These are phyloP conservation scores for Alectoria sarmentosa DNA, from an alignment of 495 filamentous ascomycete species.

Conservation along the genomic window DNA sequence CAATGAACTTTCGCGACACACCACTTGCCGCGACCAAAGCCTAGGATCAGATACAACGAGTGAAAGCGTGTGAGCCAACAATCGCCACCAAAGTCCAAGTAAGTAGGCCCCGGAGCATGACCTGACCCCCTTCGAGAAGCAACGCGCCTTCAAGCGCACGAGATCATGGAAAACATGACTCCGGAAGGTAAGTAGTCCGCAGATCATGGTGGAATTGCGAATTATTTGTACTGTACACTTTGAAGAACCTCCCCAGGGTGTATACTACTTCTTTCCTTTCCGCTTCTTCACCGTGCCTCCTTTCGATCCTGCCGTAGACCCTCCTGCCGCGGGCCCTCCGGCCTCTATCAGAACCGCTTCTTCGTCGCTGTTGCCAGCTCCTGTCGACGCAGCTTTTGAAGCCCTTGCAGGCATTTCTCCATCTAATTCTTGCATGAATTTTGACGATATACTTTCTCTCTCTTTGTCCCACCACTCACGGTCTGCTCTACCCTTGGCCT, in stretches of 20 bases:
- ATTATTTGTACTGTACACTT: not conserved
- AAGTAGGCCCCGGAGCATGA: not conserved
- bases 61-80: not conserved
- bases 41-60: no score
- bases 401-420: conserved; percentile 31
- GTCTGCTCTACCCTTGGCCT: conserved; percentile 60
- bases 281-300: conserved; percentile 58
- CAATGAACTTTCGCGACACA: not conserved
- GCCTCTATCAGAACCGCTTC: conserved; percentile 82
- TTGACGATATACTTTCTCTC: conserved; percentile 61
- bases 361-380: conserved; percentile 58
- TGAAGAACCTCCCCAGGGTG: not conserved
- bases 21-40: not conserved
- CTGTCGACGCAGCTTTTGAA: conserved; percentile 27
- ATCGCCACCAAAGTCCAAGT: not conserved
- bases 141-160: not conserved
- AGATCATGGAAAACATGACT: not conserved
- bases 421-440: conserved; percentile 81
- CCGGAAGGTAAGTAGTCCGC: not conserved
- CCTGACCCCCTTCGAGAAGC: not conserved
- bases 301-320: conserved; percentile 32
- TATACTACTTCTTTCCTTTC: conserved; percentile 7
- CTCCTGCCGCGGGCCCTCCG: conserved; percentile 46
- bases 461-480: conserved; percentile 88
- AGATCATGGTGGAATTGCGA: not conserved